Evolutionary conservation across 2,329 filamentous ascomycete genomes (phyloP).

Genomic region (Tolypocladium pustulatum): DNA sequence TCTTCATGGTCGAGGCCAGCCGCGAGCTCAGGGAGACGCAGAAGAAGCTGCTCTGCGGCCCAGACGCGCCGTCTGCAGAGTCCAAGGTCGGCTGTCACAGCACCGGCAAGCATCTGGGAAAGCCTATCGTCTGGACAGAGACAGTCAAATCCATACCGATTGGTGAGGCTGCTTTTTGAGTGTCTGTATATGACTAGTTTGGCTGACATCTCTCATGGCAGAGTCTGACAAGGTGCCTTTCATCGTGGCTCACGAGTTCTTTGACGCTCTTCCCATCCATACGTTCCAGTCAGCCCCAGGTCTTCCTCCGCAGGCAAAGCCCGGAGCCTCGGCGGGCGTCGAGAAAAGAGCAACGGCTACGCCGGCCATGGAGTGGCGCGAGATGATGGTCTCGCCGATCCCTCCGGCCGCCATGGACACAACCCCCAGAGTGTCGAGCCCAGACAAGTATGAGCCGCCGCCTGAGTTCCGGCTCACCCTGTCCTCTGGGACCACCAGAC

Average conservation of each 20-base stretch:
- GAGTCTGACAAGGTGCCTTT: slow-evolving; percentile 68
- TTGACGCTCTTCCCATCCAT: slow-evolving; percentile 94
- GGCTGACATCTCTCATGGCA: slow-evolving; percentile 15
- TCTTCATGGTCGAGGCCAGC: slow-evolving; percentile 95
- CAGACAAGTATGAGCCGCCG: slow-evolving; percentile 37
- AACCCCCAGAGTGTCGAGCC: slow-evolving; percentile 32
- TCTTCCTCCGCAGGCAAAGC: slow-evolving; percentile 4
- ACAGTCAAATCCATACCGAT: slow-evolving; percentile 74
- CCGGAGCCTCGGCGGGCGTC: slow-evolving; percentile 22
- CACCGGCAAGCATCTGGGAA: slow-evolving; percentile 60
- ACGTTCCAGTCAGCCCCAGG: slow-evolving; percentile 69
- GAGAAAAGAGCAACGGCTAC: slow-evolving; percentile 22
- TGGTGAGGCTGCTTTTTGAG: slow-evolving; percentile 30
- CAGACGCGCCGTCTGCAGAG: slow-evolving; percentile 54
- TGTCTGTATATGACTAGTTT: background rate
- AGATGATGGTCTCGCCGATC: slow-evolving; percentile 66
- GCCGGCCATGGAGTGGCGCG: slow-evolving; percentile 57
- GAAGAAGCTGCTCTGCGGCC: slow-evolving; percentile 70
- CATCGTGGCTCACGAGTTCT: slow-evolving; percentile 96
- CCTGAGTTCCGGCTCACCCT: slow-evolving; percentile 85
- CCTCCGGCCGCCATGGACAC: slow-evolving; percentile 43
- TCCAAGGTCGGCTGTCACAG: slow-evolving; percentile 65
- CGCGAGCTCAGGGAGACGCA: slow-evolving; percentile 66
- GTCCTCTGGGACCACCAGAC: slow-evolving; percentile 64
- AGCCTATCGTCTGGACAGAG: slow-evolving; percentile 83